These are phyloP conservation scores for Aspergillus sp. DNA, from an alignment of 2,329 filamentous ascomycete species.

Conservation along the genomic window DNA sequence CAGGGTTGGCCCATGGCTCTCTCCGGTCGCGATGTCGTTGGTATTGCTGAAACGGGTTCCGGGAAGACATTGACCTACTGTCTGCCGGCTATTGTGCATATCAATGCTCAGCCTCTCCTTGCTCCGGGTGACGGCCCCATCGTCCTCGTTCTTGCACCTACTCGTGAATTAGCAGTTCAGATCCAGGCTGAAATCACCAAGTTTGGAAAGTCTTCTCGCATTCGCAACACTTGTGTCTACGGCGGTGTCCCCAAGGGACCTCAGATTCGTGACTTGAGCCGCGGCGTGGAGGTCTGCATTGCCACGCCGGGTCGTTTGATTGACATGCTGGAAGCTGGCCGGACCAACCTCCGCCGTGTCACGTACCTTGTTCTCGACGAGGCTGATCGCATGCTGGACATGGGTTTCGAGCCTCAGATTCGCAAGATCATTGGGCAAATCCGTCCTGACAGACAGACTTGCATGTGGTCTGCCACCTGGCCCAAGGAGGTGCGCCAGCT, in stretches of 20 bases:
- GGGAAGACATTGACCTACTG: conserved; percentile 99
- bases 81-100: conserved; percentile 95
- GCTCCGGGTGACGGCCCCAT: conserved; percentile 94
- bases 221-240: conserved; percentile 98
- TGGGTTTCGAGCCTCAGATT: conserved; percentile 99
- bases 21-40: conserved; percentile 93
- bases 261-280: conserved; percentile 88
- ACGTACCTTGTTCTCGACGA: conserved; percentile 98
- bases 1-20: conserved; percentile 99
- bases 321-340: conserved; percentile 95
- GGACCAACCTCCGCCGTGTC: conserved; percentile 95
- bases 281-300: conserved; percentile 97
- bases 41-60: conserved; percentile 97
- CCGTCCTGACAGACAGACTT: conserved; percentile 94
- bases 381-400: conserved; percentile 98
- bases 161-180: conserved; percentile 94
- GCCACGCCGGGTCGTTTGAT: conserved; percentile 96
- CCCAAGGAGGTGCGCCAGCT: conserved; percentile 95
- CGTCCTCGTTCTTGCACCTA: conserved; percentile 89
- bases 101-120: conserved; percentile 95
- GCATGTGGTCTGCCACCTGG: conserved; percentile 99
- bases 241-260: conserved; percentile 97
- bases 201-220: conserved; percentile 94
- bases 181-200: conserved; percentile 99
- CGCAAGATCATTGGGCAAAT: conserved; percentile 98